These are phyloP conservation scores for Scheffersomyces illinoinensis DNA, from an alignment of 1,139 yeast species.

Conservation along the genomic window DNA sequence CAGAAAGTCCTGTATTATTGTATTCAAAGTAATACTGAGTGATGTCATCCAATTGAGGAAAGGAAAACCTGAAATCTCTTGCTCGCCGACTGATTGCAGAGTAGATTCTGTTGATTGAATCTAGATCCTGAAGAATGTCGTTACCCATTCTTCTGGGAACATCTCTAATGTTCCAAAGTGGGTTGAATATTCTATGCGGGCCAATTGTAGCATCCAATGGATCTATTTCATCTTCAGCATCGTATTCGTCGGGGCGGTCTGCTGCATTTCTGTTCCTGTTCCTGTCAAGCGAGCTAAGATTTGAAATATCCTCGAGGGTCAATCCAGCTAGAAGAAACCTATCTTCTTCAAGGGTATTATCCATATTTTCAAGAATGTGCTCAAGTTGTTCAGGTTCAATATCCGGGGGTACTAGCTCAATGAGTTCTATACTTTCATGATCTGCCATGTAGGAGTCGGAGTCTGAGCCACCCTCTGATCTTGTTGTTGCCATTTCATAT, in stretches of 20 bases:
- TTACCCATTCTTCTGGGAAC: not conserved
- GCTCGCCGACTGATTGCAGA: not conserved
- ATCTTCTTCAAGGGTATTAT: not conserved
- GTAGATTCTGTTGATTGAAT: not conserved
- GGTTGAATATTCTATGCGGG: not conserved
- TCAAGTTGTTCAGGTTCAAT: not conserved
- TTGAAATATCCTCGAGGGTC: not conserved
- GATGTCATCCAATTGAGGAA: not conserved
- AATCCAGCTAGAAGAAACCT: not conserved
- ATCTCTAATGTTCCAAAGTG: not conserved
- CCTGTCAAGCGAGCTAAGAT: not conserved
- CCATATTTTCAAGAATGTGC: not conserved
- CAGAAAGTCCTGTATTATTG: not conserved
- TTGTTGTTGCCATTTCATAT: not conserved
- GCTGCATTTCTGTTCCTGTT: not conserved
- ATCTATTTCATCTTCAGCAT: not conserved
- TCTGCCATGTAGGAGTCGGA: not conserved
- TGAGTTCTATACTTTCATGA: not conserved
- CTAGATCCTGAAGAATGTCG: not conserved
- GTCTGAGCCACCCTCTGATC: not conserved
- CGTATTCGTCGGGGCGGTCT: not conserved
- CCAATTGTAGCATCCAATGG: not conserved
- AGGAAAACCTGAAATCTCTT: not conserved
- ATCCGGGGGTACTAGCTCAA: not conserved
- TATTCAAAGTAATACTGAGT: not conserved